Conservation (phyloP, 2,329 filamentous ascomycete genomes). For the Fusarium algeriense region DNA sequence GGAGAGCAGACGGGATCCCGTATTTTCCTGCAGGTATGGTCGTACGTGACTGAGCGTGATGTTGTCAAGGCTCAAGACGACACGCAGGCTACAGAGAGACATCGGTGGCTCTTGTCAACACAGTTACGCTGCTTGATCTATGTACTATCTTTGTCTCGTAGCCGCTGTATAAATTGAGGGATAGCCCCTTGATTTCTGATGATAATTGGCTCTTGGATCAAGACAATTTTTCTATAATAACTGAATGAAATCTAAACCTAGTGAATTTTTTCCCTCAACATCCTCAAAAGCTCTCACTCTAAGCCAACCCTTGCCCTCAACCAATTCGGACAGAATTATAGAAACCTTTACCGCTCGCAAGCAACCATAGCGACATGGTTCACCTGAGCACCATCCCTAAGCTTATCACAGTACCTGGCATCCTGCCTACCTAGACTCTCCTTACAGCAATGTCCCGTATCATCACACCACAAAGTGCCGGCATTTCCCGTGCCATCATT, state of each 20-base stretch:
- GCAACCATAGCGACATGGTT: background rate
- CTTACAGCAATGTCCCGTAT: accelerated
- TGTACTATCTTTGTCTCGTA: too few species aligned
- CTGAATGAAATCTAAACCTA: too few species aligned
- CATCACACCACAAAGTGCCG: accelerated
- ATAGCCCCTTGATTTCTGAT: too few species aligned
- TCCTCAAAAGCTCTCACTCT: too few species aligned
- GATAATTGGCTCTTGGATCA: accelerated
- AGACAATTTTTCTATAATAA: too few species aligned
- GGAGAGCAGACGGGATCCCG: conserved; percentile 1
- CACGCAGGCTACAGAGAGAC: accelerated
- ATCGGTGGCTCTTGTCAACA: too few species aligned
- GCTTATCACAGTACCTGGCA: accelerated
- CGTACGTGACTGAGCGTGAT: background rate
- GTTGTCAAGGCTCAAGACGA: accelerated
- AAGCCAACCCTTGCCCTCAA: too few species aligned
- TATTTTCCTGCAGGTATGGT: conserved; percentile 1
- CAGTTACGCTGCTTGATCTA: too few species aligned
- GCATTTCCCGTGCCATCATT: accelerated
- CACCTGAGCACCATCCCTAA: accelerated
- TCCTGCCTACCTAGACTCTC: accelerated
- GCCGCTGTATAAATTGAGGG: too few species aligned
- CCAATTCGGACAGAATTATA: too few species aligned
- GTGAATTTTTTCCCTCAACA: too few species aligned
- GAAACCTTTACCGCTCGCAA: background rate